Evolutionary conservation across 2,329 filamentous ascomycete species (phyloP).

Genomic region (Diaporthe vaccinii): DNA sequence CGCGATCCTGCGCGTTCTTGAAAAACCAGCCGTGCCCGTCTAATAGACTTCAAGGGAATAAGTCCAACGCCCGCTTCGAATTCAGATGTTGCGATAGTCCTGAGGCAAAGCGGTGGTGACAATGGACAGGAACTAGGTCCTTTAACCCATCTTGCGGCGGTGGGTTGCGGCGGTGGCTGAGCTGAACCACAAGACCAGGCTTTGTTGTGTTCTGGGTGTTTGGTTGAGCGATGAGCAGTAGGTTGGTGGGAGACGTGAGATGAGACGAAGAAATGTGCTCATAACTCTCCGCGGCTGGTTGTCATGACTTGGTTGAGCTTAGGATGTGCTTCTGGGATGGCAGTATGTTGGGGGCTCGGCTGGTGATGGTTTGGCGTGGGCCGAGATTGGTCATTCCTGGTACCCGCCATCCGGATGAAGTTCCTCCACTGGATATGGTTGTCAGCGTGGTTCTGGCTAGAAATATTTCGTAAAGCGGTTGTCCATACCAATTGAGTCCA

Average conservation of each 20-base stretch:
- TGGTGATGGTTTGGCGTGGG: background rate
- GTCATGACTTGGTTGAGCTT: background rate
- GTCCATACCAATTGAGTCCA: background rate
- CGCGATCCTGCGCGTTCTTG: background rate
- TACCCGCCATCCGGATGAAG: background rate
- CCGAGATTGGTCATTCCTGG: background rate
- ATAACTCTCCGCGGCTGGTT: background rate
- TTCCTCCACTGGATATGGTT: background rate
- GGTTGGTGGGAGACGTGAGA: background rate
- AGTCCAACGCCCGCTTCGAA: conserved; percentile 3
- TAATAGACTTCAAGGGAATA: background rate
- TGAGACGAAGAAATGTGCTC: background rate
- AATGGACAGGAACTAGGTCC: background rate
- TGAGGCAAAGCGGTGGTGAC: background rate
- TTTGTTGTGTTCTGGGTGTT: background rate
- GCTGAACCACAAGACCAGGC: background rate
- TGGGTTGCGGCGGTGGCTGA: background rate
- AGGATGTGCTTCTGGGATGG: background rate
- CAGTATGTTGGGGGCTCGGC: background rate
- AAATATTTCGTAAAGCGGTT: background rate
- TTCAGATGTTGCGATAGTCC: background rate
- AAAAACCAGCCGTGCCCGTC: background rate
- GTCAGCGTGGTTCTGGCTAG: background rate
- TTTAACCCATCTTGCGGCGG: background rate
- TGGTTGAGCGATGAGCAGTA: background rate